These are phyloP conservation scores for Epichloe amarillans DNA, from an alignment of 2,329 filamentous ascomycete genomes.

Conservation along the genomic window DNA sequence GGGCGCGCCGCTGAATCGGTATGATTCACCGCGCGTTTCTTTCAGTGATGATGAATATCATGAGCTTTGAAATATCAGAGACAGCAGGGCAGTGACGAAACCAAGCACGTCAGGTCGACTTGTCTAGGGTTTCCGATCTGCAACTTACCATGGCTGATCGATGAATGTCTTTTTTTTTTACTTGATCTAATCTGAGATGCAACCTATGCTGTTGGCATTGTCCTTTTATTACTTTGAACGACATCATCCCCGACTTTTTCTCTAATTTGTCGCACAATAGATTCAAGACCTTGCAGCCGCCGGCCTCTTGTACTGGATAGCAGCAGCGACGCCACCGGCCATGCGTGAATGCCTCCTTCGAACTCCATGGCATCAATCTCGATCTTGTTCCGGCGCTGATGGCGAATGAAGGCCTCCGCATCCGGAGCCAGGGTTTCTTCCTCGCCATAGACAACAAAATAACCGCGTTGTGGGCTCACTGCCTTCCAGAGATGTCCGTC, in stretches of 20 bases:
- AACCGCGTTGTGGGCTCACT: conserved; percentile 52
- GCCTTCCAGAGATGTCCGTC: conserved; percentile 53
- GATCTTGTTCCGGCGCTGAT: conserved; percentile 39
- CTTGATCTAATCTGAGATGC: conserved; percentile 53
- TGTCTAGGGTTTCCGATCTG: conserved; percentile 32
- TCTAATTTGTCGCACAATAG: conserved; percentile 26
- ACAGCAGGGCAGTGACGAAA: conserved; percentile 28
- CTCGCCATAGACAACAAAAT: conserved; percentile 57
- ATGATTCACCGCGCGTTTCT: background rate
- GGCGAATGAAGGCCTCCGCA: conserved; percentile 44
- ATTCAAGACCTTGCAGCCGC: conserved; percentile 38
- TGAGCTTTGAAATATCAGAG: conserved; percentile 23
- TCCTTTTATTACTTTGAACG: conserved; percentile 7
- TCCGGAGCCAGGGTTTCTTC: conserved; percentile 70
- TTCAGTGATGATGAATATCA: conserved; percentile 27
- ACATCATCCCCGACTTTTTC: conserved; percentile 13
- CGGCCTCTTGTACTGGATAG: conserved; percentile 33
- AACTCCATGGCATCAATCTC: conserved; percentile 47
- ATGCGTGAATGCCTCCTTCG: conserved; percentile 60
- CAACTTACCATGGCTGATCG: conserved; percentile 13
- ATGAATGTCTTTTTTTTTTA: conserved; percentile 25
- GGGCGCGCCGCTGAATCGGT: background rate
- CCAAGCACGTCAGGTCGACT: conserved; percentile 24
- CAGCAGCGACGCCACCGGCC: conserved; percentile 61
- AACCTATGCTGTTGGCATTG: conserved; percentile 1